Percentiles rank a stretch among this genome's conserved stretches.
These are phyloP conservation scores for Polygonum maritimum DNA, from an alignment of 148 eudicot species.

Conservation along the genomic window DNA sequence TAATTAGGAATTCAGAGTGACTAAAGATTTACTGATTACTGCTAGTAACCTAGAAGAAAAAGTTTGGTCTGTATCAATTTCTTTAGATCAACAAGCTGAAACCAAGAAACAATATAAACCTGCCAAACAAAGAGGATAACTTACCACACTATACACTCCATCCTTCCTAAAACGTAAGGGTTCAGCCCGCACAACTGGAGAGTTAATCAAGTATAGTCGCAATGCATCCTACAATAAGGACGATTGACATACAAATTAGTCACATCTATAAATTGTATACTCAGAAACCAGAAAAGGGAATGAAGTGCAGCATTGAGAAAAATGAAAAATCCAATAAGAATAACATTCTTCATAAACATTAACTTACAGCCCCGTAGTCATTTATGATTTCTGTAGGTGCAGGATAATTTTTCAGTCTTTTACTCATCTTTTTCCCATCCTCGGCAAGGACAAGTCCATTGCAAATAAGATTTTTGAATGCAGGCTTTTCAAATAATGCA, in stretches of 20 bases:
- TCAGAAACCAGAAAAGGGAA: background rate
- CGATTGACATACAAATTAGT: background rate
- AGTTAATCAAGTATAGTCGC: constrained; percentile 81
- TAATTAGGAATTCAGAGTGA: background rate
- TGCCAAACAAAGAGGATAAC: constrained; percentile 12
- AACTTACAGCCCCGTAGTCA: constrained; percentile 92
- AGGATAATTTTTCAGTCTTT: constrained; percentile 84
- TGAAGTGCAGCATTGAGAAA: background rate
- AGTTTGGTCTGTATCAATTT: background rate
- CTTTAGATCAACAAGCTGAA: background rate
- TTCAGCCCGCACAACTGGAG: constrained; percentile 98
- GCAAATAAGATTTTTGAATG: constrained; percentile 92
- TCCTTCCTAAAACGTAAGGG: constrained; percentile 89
- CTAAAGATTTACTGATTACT: background rate
- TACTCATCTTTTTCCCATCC: constrained; percentile 99
- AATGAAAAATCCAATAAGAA: background rate
- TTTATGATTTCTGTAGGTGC: constrained; percentile 65
- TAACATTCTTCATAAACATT: background rate
- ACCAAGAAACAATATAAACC: background rate
- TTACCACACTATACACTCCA: constrained; percentile 86
- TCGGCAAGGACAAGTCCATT: constrained; percentile 97
- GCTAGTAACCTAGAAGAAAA: background rate
- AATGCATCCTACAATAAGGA: constrained; percentile 57
- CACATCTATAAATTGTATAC: background rate
- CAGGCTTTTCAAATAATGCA: constrained; percentile 88